A percentile compares a stretch with the other conserved stretches of the same genome.
These are phyloP conservation scores for Aquilaria yunnanensis DNA, from an alignment of 345 rosid genomes.

Conservation along the genomic window DNA sequence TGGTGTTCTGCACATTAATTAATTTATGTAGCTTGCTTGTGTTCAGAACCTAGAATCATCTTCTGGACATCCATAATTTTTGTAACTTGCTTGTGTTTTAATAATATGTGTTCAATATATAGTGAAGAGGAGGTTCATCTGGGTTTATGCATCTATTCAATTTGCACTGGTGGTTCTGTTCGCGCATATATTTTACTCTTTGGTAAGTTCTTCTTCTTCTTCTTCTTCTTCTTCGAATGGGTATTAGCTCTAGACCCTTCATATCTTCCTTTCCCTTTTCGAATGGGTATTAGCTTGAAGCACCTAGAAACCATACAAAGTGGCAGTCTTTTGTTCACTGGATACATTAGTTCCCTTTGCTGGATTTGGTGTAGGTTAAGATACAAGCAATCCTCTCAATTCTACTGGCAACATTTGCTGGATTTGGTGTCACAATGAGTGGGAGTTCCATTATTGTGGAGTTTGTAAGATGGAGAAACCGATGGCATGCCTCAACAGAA, in stretches of 20 bases:
- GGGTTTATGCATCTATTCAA: slow-evolving; percentile 82
- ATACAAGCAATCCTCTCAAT: slow-evolving; percentile 70
- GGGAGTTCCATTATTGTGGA: slow-evolving; percentile 73
- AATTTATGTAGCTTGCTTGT: no score
- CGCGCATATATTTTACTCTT: slow-evolving; percentile 73
- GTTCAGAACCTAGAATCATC: no score
- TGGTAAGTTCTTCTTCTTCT: slow-evolving; percentile 44
- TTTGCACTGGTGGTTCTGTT: slow-evolving; percentile 79
- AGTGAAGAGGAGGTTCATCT: slow-evolving; percentile 78
- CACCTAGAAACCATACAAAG: neutral
- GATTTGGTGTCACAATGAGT: slow-evolving; percentile 80
- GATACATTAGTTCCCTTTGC: no score
- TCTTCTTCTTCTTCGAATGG: no score
- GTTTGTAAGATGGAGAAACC: slow-evolving; percentile 66
- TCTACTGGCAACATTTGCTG: slow-evolving; percentile 76
- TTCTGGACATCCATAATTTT: no score
- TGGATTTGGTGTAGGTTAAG: no score
- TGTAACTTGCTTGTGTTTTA: no score
- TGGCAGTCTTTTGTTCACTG: neutral
- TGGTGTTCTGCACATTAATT: no score
- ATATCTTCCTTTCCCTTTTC: no score
- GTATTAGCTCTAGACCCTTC: neutral
- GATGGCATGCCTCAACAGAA: slow-evolving; percentile 28
- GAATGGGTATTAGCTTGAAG: no score
- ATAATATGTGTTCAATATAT: slow-evolving; percentile 12